phyloP scores from a whole-genome alignment of 768 basidiomycete species.

The Boletus pseudopeckii region DNA sequence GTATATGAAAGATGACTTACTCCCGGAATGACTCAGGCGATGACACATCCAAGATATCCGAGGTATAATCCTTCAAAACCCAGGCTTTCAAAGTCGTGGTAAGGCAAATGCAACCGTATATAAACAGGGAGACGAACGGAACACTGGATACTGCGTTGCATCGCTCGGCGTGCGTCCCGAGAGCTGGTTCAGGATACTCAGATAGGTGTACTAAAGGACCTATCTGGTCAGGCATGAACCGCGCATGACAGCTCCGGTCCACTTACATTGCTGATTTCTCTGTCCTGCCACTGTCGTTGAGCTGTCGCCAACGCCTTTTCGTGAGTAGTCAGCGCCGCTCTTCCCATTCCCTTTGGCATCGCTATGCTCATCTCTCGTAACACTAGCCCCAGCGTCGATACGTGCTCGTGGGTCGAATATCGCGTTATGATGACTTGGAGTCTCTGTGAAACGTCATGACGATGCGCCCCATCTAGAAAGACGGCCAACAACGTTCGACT shows the following conservation, averaged over 20 bases:
- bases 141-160: conserved; percentile 92
- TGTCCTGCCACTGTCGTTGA: conserved; percentile 80
- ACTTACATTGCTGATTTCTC: conserved; percentile 88
- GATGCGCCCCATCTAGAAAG: conserved; percentile 66
- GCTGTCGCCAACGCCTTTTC: conserved; percentile 59
- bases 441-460: conserved; percentile 56
- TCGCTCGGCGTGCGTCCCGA: conserved; percentile 93
- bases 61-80: conserved; percentile 84
- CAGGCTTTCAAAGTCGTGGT: conserved; percentile 54
- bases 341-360: conserved; percentile 21
- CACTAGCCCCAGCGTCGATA: conserved; percentile 45
- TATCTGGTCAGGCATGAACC: background rate
- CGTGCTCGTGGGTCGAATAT: conserved; percentile 34
- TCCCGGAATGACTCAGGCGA: conserved; percentile 66
- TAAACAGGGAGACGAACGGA: conserved; percentile 49
- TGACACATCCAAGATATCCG: conserved; percentile 60
- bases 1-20: conserved; percentile 39
- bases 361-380: conserved; percentile 37
- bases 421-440: conserved; percentile 48
- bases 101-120: background rate
- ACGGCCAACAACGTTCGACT: conserved; percentile 84
- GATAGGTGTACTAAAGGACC: conserved; percentile 69
- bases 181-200: conserved; percentile 86
- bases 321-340: conserved; percentile 1
- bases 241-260: background rate